Evolutionary conservation across 2,329 filamentous ascomycete genomes (phyloP).

Genomic region (Pseudogymnoascus sp.): DNA sequence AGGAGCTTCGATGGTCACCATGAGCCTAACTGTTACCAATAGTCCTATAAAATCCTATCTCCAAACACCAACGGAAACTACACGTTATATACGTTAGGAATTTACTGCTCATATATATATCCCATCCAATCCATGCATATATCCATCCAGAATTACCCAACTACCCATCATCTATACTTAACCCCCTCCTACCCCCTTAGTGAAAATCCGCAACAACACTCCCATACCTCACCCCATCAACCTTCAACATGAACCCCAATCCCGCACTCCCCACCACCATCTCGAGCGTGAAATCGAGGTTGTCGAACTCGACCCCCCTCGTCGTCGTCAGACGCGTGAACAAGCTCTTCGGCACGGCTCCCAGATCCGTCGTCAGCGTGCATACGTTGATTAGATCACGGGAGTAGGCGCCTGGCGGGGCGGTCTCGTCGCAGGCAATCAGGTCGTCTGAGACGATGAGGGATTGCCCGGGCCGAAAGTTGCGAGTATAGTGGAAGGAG

Average conservation of each 20-base stretch:
- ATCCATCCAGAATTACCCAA: not conserved
- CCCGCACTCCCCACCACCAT: slow-evolving; percentile 76
- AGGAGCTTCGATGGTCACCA: not conserved
- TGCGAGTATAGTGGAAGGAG: slow-evolving; percentile 77
- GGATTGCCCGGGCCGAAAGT: slow-evolving; percentile 69
- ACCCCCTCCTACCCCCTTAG: slow-evolving; percentile 28
- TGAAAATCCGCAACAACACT: slow-evolving; percentile 72
- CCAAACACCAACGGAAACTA: not conserved
- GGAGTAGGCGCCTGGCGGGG: slow-evolving; percentile 51
- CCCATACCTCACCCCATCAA: slow-evolving; percentile 69
- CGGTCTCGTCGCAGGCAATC: slow-evolving; percentile 64
- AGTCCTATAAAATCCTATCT: not conserved
- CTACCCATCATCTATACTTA: not conserved
- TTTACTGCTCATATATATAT: slow-evolving; percentile 1
- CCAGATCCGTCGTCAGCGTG: slow-evolving; percentile 71
- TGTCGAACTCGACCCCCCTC: slow-evolving; percentile 71
- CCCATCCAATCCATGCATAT: not conserved
- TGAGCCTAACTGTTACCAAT: not conserved
- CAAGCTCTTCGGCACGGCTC: slow-evolving; percentile 61
- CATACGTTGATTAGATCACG: slow-evolving; percentile 63
- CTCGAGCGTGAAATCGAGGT: slow-evolving; percentile 72
- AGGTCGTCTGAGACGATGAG: slow-evolving; percentile 72
- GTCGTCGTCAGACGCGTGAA: slow-evolving; percentile 73
- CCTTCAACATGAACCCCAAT: slow-evolving; percentile 67
- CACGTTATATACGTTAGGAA: not conserved